Evolutionary conservation across 257 asterid species (phyloP).

Genomic region (Capsicum rhomboideum): DNA sequence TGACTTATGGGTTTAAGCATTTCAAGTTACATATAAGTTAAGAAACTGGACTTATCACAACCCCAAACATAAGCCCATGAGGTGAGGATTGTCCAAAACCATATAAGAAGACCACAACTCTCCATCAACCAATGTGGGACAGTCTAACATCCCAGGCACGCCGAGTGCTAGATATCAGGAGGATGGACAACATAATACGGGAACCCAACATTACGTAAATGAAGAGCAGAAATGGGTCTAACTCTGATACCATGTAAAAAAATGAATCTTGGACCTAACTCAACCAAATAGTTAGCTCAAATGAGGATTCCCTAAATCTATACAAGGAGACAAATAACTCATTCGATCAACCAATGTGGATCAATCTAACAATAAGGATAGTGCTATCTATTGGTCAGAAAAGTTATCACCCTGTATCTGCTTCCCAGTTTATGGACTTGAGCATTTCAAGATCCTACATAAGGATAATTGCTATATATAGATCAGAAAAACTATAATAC

Average conservation of each 20-base stretch:
- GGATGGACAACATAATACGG: neutral
- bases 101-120: neutral
- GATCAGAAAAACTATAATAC: neutral
- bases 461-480: neutral
- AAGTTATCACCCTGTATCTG: neutral
- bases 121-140: neutral
- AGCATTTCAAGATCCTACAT: constrained; percentile 17
- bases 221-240: neutral
- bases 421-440: constrained; percentile 13
- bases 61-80: neutral
- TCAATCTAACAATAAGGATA: neutral
- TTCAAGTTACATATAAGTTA: constrained; percentile 1
- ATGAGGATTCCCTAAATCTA: neutral
- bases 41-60: neutral
- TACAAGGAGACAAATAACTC: neutral
- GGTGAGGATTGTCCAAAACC: neutral
- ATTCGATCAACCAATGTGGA: neutral
- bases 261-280: neutral
- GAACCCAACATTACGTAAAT: neutral
- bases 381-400: neutral
- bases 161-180: neutral
- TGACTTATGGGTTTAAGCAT: neutral
- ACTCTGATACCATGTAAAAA: neutral
- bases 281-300: neutral
- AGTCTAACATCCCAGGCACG: neutral